These are phyloP conservation scores for Micromonas pusilla DNA, from an alignment of 139 green algal genomes.

Conservation along the genomic window DNA sequence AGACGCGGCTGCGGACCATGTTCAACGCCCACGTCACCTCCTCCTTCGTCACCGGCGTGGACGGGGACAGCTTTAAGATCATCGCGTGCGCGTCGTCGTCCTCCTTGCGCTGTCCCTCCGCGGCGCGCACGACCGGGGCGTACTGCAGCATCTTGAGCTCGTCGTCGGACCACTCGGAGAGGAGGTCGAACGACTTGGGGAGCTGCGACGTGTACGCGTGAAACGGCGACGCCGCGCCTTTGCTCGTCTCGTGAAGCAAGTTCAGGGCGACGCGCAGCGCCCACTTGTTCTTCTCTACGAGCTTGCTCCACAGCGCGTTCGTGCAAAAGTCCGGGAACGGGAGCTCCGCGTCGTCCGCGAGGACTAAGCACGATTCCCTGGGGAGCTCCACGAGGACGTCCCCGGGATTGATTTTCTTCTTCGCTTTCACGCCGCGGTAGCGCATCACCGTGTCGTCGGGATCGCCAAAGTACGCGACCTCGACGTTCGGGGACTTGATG, in stretches of 20 bases:
- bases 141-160: conserved; percentile 13
- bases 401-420: neutral
- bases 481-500: neutral
- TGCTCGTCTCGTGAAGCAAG: neutral
- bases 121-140: neutral
- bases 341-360: neutral
- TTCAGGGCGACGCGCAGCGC: conserved; percentile 9
- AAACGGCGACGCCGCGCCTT: neutral
- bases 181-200: neutral
- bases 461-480: neutral
- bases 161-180: neutral
- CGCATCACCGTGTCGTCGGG: neutral
- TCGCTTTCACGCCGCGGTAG: conserved; percentile 3
- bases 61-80: neutral
- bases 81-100: conserved; percentile 1
- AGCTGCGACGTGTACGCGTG: conserved; percentile 6
- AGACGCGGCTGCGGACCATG: conserved; percentile 2
- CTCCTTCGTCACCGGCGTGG: neutral
- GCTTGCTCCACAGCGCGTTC: conserved; percentile 5
- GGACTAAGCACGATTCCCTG: neutral
- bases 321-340: neutral
- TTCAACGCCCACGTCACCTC: conserved; percentile 9
- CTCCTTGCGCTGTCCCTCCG: conserved; percentile 3
- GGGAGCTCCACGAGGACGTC: conserved; percentile 6
- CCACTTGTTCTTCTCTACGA: neutral